phyloP scores from a whole-genome alignment of 2,329 filamentous ascomycete species.

The Venturia nashicola region DNA sequence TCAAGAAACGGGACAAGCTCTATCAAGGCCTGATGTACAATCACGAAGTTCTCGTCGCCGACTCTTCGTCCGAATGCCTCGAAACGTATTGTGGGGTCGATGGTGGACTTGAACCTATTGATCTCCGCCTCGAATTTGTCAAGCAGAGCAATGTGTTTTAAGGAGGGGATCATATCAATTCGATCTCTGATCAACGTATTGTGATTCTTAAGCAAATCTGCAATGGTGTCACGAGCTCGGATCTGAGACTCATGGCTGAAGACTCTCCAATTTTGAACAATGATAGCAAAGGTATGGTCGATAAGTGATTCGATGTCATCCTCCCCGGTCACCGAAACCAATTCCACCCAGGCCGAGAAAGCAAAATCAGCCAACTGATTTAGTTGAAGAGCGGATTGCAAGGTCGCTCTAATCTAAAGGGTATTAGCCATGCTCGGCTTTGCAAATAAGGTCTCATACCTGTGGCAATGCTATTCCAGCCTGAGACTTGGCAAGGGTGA shows the following conservation, averaged over 20 bases:
- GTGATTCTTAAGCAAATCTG: constrained; percentile 52
- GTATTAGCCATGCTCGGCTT: not conserved
- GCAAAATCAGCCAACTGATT: constrained; percentile 64
- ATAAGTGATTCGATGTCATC: constrained; percentile 70
- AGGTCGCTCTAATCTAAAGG: constrained; percentile 70
- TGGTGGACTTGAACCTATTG: constrained; percentile 48
- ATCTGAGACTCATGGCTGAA: constrained; percentile 51
- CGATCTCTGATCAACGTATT: constrained; percentile 48
- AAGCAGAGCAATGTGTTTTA: constrained; percentile 58
- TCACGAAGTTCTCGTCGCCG: constrained; percentile 70
- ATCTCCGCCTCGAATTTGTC: constrained; percentile 56
- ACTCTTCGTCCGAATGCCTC: constrained; percentile 62
- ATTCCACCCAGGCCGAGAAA: constrained; percentile 71
- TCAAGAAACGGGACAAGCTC: constrained; percentile 68
- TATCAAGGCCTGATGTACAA: constrained; percentile 67
- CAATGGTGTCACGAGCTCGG: constrained; percentile 50
- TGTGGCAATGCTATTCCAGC: constrained; percentile 75
- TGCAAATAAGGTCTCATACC: constrained; percentile 34
- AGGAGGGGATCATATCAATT: constrained; percentile 65
- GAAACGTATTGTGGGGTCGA: constrained; percentile 55
- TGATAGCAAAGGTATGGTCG: constrained; percentile 80
- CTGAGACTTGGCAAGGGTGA: constrained; percentile 59
- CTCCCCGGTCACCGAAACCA: constrained; percentile 62
- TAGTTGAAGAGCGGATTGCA: constrained; percentile 70
- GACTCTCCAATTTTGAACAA: constrained; percentile 64